These are phyloP conservation scores for Mycena venus DNA, from an alignment of 768 basidiomycete species.

Conservation along the genomic window DNA sequence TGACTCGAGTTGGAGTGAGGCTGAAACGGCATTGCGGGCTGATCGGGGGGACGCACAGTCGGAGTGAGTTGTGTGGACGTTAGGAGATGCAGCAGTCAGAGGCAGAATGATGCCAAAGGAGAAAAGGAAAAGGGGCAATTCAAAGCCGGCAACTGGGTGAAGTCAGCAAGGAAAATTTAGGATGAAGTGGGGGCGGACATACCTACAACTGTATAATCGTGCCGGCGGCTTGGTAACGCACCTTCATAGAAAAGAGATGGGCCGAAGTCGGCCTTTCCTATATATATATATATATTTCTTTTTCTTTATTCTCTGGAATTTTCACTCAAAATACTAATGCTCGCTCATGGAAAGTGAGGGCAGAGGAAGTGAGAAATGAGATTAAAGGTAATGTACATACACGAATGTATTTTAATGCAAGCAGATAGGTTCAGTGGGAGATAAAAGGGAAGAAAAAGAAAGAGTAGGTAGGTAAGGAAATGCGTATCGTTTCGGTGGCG, in stretches of 20 bases:
- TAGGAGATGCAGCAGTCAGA: background rate
- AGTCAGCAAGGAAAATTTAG: background rate
- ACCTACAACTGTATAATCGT: background rate
- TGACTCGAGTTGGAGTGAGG: background rate
- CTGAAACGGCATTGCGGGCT: constrained; percentile 1
- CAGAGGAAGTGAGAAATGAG: too few relatives aligned
- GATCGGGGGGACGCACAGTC: background rate
- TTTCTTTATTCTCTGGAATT: too few relatives aligned
- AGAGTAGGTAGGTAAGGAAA: too few relatives aligned
- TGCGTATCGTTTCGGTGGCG: too few relatives aligned
- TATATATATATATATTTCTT: background rate
- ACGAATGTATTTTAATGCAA: too few relatives aligned
- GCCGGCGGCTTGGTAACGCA: background rate
- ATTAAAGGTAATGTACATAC: too few relatives aligned
- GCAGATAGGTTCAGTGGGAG: too few relatives aligned
- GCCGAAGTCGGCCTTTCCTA: background rate
- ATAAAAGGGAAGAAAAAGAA: too few relatives aligned
- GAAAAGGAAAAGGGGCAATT: background rate
- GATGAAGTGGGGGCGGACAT: too few relatives aligned
- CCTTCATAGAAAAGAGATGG: background rate
- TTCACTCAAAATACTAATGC: too few relatives aligned
- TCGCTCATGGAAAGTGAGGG: too few relatives aligned
- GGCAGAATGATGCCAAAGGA: background rate
- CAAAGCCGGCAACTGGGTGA: background rate
- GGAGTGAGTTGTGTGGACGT: background rate